phyloP scores from a whole-genome alignment of 108 stramenopile species.

The Fragilariopsis cylindrus region DNA sequence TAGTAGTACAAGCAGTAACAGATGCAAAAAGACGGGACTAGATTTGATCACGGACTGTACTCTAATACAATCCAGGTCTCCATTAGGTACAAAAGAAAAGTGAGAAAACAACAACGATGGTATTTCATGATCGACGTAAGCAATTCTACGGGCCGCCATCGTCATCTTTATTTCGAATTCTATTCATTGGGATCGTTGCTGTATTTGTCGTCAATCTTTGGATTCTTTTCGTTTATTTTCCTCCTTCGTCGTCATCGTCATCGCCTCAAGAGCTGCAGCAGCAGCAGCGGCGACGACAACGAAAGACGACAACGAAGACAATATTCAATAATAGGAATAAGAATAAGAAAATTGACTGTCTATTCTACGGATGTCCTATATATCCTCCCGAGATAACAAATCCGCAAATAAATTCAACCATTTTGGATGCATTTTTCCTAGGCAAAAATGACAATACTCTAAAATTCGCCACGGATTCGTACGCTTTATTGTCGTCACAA shows the following conservation, averaged over 20 bases:
- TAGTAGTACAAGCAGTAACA: too few relatives aligned
- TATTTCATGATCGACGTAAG: too few relatives aligned
- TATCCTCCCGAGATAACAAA: conserved; percentile 38
- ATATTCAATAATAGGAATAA: background rate
- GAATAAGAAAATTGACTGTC: background rate
- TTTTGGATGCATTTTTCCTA: background rate
- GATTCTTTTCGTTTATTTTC: conserved; percentile 3
- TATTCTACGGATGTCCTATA: conserved; percentile 23
- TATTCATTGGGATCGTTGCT: background rate
- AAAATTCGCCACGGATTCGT: conserved; percentile 6
- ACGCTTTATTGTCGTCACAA: conserved; percentile 25
- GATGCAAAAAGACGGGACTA: too few relatives aligned
- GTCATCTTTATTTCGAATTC: background rate
- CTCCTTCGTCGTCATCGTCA: background rate
- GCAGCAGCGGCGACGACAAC: background rate
- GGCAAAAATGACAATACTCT: background rate
- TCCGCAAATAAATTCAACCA: background rate
- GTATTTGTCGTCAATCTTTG: conserved; percentile 9
- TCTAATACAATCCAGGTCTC: too few relatives aligned
- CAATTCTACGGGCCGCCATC: background rate
- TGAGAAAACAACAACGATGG: too few relatives aligned
- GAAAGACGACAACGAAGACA: background rate
- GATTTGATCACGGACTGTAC: too few relatives aligned
- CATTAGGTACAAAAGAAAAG: too few relatives aligned
- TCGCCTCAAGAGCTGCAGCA: background rate